Evolutionary conservation across 192 early-diverging fungal genomes (phyloP).

Genomic region (Coemansia biformis): DNA sequence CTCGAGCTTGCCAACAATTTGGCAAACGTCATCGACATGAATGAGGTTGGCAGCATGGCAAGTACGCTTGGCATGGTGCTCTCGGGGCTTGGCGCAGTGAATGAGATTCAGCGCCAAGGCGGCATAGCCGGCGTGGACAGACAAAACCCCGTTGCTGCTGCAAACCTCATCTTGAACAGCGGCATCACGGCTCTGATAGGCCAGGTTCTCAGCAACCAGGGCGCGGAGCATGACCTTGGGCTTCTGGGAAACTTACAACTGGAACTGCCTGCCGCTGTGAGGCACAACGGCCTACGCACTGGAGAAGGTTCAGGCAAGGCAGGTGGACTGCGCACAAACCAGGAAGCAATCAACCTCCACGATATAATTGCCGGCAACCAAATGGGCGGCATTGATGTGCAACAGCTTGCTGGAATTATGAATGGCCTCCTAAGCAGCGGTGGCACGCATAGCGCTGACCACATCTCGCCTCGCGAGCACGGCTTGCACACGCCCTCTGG

Average conservation of each 20-base stretch:
- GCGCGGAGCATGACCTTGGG: no score
- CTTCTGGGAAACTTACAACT: no score
- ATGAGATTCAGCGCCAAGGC: conserved; percentile 26
- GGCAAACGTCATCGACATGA: conserved; percentile 44
- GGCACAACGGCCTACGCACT: no score
- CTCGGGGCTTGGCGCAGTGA: conserved; percentile 32
- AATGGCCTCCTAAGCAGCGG: background rate
- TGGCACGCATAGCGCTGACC: no score
- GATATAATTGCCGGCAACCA: conserved; percentile 5
- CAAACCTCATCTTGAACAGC: conserved; percentile 15
- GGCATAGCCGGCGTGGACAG: background rate
- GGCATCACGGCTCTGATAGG: conserved; percentile 29
- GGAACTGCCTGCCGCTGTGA: no score
- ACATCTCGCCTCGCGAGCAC: no score
- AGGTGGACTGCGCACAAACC: no score
- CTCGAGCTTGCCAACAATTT: conserved; percentile 38
- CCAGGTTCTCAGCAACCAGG: conserved; percentile 8
- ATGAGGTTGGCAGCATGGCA: conserved; percentile 40
- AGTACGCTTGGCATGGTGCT: conserved; percentile 38
- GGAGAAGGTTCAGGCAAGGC: no score
- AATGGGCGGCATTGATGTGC: background rate
- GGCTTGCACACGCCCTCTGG: no score
- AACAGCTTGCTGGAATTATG: conserved; percentile 3
- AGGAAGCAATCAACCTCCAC: conserved; percentile 1
- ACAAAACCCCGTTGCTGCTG: background rate